phyloP scores from a whole-genome alignment of 306 rosid genomes.

The Chamaecrista fasciculata region DNA sequence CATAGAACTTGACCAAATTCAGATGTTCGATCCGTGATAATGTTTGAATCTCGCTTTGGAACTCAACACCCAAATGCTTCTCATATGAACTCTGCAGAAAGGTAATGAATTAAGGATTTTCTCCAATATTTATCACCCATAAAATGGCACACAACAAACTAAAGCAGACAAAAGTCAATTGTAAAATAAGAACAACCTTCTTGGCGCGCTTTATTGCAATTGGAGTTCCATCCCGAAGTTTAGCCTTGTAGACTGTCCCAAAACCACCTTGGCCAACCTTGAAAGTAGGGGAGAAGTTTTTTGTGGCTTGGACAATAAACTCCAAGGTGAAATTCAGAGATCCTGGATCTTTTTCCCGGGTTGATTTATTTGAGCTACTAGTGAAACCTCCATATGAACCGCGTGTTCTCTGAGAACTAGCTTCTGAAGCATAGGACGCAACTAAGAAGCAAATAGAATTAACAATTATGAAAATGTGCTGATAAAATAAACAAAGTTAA shows the following conservation, averaged over 20 bases:
- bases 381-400: constrained; percentile 41
- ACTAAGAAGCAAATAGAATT: constrained; percentile 36
- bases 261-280: constrained; percentile 99
- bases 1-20: constrained; percentile 77
- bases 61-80: constrained; percentile 76
- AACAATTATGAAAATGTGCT: constrained; percentile 7
- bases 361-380: constrained; percentile 34
- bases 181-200: constrained; percentile 55
- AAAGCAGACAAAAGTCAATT: neutral
- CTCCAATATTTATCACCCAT: constrained; percentile 6
- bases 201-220: constrained; percentile 94
- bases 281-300: constrained; percentile 71
- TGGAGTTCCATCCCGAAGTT: constrained; percentile 60
- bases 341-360: constrained; percentile 53
- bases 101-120: constrained; percentile 11
- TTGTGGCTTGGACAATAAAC: constrained; percentile 68
- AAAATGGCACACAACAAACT: constrained; percentile 14
- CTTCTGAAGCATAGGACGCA: constrained; percentile 49
- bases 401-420: constrained; percentile 45
- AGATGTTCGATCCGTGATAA: constrained; percentile 83
- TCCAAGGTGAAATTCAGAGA: constrained; percentile 60
- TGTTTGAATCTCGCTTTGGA: constrained; percentile 84
- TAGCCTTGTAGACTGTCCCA: constrained; percentile 84
- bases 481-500: neutral
- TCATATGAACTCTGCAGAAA: constrained; percentile 69